Evolutionary conservation across 176 grass and related monocot genomes (phyloP).

Genomic region (Pontederia crassipes): DNA sequence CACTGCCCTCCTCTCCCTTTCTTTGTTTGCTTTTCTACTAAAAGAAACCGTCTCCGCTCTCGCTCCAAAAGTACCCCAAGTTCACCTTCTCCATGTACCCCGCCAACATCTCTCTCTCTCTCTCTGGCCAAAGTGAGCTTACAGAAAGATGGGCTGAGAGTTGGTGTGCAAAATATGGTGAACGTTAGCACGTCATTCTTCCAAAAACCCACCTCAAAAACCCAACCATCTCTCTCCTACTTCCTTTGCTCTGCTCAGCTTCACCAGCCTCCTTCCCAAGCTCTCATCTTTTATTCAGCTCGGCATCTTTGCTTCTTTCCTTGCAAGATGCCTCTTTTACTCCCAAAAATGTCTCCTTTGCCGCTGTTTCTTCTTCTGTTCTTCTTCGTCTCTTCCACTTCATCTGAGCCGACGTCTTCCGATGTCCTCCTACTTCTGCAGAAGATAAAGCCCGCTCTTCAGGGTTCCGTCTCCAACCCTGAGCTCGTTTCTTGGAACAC

Average conservation of each 20-base stretch:
- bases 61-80: no score
- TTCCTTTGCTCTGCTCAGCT: background rate
- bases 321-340: background rate
- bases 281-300: background rate
- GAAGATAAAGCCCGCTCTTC: constrained; percentile 50
- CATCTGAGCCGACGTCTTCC: constrained; percentile 1
- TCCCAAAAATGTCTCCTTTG: background rate
- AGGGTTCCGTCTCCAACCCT: constrained; percentile 37
- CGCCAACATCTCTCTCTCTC: no score
- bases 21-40: no score
- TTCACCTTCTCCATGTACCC: no score
- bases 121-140: no score
- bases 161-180: no score
- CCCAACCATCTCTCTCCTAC: background rate
- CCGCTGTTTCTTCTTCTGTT: background rate
- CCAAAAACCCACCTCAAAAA: background rate
- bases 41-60: no score
- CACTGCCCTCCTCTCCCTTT: no score
- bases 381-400: background rate
- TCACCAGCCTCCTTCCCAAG: background rate
- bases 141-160: no score
- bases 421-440: constrained; percentile 41
- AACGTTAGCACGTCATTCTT: no score
- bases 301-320: no score
- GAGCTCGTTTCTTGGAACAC: constrained; percentile 65